Evolutionary conservation across 2,329 filamentous ascomycete species (phyloP), one percentile per base, ranked within the genome.

Genomic region (Aspergillus fischeri): DNA sequence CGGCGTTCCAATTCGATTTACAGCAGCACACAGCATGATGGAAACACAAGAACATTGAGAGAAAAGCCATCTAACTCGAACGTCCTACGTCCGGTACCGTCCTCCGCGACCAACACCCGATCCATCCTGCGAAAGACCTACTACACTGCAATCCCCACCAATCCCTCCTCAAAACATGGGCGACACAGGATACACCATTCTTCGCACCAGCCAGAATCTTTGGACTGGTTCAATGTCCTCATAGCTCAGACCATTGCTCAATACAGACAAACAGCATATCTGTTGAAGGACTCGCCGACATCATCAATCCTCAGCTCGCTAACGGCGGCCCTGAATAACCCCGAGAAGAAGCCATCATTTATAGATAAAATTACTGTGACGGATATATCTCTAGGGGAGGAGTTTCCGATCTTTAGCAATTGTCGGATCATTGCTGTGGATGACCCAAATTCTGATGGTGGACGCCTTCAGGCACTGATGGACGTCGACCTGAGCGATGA

Each of bases 191-290:
- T 74, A 57, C 72, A 75, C 50, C 77, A 79, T 59, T 78, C 95
- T 66, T 92, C 91, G 59, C 94, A 99, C 73, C 94, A 97, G 74
- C 94, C 94, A 1, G 94, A 99, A 75, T 95, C 90, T 57, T 77
- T 99, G 59, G 94, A 99, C 75, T 99, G 94, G 94, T 97, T 99
- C 82, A 99, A 99, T 71, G 94, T 99, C 27, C 81, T 99, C 55
- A 87, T 97, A 52, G 94, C 92, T 2, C 94, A 99, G 76, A 96
- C 94, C 0, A 95, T 99, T 63, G 93, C 94, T 0, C 94, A 99
- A 73, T 90, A 97, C 67, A 84, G 94, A 58, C 91, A 89, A 65
- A 95, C 97, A 68, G 94, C 94, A 1, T 90, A 95, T 66, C 87
- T 94, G 62, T 89, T 97, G 65, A 91, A 94, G 70, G 77, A 79